A percentile compares a stretch with the other conserved stretches of the same genome.
phyloP scores from a whole-genome alignment of 768 basidiomycete species.

The Mycena latifolia region DNA sequence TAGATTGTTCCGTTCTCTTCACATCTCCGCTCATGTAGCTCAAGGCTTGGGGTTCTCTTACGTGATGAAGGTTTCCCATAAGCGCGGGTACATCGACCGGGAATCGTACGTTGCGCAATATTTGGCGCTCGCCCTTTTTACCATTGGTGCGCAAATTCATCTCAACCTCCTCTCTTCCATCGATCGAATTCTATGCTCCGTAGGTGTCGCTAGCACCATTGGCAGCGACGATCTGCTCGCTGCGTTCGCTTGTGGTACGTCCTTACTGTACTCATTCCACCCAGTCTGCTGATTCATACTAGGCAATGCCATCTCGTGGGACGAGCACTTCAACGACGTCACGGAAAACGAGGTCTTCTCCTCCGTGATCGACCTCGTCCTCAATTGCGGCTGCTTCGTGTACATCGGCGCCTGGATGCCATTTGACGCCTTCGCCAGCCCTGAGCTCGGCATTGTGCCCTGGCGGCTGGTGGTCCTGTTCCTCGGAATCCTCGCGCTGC shows the following conservation, averaged over 20 bases:
- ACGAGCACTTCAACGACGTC: constrained; percentile 80
- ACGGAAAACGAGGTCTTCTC: constrained; percentile 87
- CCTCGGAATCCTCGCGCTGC: constrained; percentile 75
- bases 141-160: constrained; percentile 60
- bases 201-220: constrained; percentile 72
- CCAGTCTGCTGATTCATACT: not conserved
- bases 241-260: constrained; percentile 83
- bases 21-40: no score
- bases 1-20: constrained; percentile 18
- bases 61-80: constrained; percentile 71
- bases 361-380: constrained; percentile 89
- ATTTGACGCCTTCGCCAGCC: constrained; percentile 67
- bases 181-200: not conserved
- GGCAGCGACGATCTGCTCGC: constrained; percentile 93
- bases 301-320: constrained; percentile 95
- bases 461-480: constrained; percentile 81
- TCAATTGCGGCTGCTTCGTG: constrained; percentile 85
- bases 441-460: constrained; percentile 71
- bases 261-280: not conserved
- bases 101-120: constrained; percentile 93
- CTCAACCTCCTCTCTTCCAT: not conserved
- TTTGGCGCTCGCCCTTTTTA: constrained; percentile 78
- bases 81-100: constrained; percentile 74
- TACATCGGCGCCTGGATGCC: constrained; percentile 93
- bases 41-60: no score